phyloP scores from a whole-genome alignment of 2,329 filamentous ascomycete species.

The Fusarium newnesense region DNA sequence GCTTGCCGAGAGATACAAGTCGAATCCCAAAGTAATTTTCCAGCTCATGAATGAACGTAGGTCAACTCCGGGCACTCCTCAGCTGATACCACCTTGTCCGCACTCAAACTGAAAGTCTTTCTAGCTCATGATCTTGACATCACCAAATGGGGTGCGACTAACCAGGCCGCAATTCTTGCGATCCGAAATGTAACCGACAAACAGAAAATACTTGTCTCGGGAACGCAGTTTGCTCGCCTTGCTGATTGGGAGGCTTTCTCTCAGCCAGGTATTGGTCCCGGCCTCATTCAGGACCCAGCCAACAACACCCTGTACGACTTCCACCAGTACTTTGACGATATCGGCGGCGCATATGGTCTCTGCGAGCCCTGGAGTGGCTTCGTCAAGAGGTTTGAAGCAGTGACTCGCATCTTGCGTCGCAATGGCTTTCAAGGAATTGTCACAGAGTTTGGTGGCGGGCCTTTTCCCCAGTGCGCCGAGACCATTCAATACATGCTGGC shows the following conservation, averaged over 20 bases:
- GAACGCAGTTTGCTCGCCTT: not conserved
- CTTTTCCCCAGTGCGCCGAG: not conserved
- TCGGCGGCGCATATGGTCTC: not conserved
- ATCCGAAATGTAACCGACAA: not conserved
- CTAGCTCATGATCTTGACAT: not conserved
- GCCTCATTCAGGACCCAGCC: not conserved
- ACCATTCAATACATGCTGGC: not conserved
- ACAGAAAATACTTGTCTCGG: not conserved
- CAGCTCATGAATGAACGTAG: constrained; percentile 1
- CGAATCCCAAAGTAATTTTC: not conserved
- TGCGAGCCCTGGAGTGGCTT: not conserved
- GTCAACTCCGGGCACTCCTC: not conserved
- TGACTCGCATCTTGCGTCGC: not conserved
- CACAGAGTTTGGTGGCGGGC: not conserved
- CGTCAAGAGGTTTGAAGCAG: not conserved
- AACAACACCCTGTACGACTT: constrained; percentile 1
- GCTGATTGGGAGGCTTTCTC: not conserved
- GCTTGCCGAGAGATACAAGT: not conserved
- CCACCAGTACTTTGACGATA: not conserved
- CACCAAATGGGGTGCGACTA: not conserved
- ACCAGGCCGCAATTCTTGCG: not conserved
- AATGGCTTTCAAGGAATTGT: not conserved
- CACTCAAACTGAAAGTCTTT: not conserved
- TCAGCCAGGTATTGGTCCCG: not conserved
- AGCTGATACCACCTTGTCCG: rapidly evolving